Evolutionary conservation across 1,139 yeast species (phyloP).

Genomic region (Taphrina populina): DNA sequence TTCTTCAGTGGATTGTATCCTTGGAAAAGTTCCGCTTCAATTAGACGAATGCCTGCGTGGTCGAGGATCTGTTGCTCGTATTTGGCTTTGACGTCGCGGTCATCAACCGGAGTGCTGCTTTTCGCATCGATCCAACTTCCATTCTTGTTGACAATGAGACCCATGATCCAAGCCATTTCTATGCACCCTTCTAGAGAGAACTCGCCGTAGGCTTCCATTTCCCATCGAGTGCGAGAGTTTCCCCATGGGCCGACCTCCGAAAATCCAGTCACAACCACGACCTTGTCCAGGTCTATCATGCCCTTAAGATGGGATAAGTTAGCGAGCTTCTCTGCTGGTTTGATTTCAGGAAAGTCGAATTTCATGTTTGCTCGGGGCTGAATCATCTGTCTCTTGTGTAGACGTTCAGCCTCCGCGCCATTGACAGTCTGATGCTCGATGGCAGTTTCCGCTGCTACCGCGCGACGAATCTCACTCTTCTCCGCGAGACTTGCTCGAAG

Average conservation of each 20-base stretch:
- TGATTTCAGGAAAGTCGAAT: conserved; percentile 86
- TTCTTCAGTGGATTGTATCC: conserved; percentile 95
- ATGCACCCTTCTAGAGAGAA: conserved; percentile 98
- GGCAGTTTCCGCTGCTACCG: conserved; percentile 90
- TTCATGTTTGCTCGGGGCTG: conserved; percentile 94
- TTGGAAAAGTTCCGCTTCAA: conserved; percentile 89
- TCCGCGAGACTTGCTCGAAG: conserved; percentile 80
- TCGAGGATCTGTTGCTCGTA: conserved; percentile 85
- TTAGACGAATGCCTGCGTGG: conserved; percentile 93
- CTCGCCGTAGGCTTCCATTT: conserved; percentile 93
- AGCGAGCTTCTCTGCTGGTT: conserved; percentile 72
- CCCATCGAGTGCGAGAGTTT: conserved; percentile 98
- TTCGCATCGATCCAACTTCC: conserved; percentile 97
- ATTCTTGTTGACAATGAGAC: conserved; percentile 87
- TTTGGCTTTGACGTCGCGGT: conserved; percentile 84
- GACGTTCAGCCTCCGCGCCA: conserved; percentile 87
- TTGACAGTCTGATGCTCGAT: conserved; percentile 88
- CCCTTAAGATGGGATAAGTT: conserved; percentile 71
- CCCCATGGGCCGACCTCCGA: conserved; percentile 99
- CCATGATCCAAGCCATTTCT: conserved; percentile 99
- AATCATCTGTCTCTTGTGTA: conserved; percentile 69
- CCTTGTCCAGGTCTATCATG: conserved; percentile 84
- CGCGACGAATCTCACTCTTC: conserved; percentile 89
- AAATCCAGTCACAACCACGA: conserved; percentile 93
- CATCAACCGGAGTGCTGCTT: conserved; percentile 89